phyloP scores from a whole-genome alignment of 108 stramenopile genomes.

The Thalassiosira profunda region DNA sequence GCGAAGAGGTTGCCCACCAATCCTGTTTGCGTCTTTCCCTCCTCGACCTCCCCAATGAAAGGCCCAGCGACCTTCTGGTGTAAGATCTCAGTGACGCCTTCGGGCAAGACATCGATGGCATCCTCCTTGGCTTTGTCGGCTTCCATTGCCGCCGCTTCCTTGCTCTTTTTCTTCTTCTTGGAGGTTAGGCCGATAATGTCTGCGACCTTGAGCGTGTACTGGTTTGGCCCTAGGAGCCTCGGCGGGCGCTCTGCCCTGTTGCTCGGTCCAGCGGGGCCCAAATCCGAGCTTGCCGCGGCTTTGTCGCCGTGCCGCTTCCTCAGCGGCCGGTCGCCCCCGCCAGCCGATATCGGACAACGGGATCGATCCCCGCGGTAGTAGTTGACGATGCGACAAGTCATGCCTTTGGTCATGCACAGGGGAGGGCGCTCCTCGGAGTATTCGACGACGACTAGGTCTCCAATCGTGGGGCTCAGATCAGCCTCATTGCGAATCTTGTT shows the following conservation, averaged over 20 bases:
- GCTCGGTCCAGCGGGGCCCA: conserved; percentile 26
- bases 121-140: conserved; percentile 58
- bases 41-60: conserved; percentile 89
- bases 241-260: conserved; percentile 61
- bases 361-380: conserved; percentile 91
- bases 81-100: conserved; percentile 89
- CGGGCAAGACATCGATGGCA: conserved; percentile 72
- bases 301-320: conserved; percentile 70
- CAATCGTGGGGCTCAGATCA: conserved; percentile 78
- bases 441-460: conserved; percentile 80
- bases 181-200: conserved; percentile 85
- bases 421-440: conserved; percentile 90
- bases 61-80: conserved; percentile 88
- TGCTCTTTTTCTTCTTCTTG: conserved; percentile 56
- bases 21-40: conserved; percentile 80
- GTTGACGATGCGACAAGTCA: conserved; percentile 87
- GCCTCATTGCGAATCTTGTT: conserved; percentile 81
- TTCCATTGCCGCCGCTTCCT: conserved; percentile 41
- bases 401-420: conserved; percentile 83
- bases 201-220: conserved; percentile 50
- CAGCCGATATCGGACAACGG: conserved; percentile 84
- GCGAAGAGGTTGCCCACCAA: conserved; percentile 86
- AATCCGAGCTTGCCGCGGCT: conserved; percentile 33
- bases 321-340: conserved; percentile 88
- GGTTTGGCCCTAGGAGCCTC: conserved; percentile 65